phyloP scores from a whole-genome alignment of 345 rosid genomes.

The Linum lewisii region DNA sequence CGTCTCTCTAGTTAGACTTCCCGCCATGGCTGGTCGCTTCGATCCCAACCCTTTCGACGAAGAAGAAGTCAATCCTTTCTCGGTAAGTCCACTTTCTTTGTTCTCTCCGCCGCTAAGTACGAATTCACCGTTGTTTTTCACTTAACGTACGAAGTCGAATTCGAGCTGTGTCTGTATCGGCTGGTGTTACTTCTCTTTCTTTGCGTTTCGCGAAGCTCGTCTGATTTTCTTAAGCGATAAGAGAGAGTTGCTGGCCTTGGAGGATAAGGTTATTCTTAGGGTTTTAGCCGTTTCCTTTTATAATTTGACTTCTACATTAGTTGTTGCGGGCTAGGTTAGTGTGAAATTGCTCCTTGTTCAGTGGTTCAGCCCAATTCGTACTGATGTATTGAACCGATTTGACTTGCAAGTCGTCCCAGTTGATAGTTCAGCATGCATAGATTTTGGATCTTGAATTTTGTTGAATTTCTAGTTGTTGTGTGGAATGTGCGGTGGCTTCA shows the following conservation, averaged over 20 bases:
- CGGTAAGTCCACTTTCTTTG: conserved; percentile 41
- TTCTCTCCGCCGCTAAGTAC: background rate
- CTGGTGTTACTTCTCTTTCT: background rate
- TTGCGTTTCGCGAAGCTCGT: background rate
- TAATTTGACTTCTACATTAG: background rate
- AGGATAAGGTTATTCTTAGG: background rate
- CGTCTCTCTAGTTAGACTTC: conserved; percentile 3
- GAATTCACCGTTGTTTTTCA: background rate
- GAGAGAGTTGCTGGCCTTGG: background rate
- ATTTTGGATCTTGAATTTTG: background rate
- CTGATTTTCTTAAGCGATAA: background rate
- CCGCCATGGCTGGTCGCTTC: conserved; percentile 67
- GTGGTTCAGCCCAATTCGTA: background rate
- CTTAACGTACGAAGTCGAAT: background rate
- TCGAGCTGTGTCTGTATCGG: background rate
- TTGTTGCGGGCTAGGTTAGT: background rate
- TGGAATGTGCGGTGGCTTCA: background rate
- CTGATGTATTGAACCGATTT: background rate
- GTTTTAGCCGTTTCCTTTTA: background rate
- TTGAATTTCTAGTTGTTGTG: background rate
- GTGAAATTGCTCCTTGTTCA: background rate
- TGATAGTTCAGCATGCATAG: background rate
- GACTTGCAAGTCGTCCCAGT: background rate
- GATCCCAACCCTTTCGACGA: conserved; percentile 85
- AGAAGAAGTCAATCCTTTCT: conserved; percentile 89